These are phyloP conservation scores for Physcomitrellopsis africana DNA, from an alignment of 225 moss, liverwort and hornwort species.

Conservation along the genomic window DNA sequence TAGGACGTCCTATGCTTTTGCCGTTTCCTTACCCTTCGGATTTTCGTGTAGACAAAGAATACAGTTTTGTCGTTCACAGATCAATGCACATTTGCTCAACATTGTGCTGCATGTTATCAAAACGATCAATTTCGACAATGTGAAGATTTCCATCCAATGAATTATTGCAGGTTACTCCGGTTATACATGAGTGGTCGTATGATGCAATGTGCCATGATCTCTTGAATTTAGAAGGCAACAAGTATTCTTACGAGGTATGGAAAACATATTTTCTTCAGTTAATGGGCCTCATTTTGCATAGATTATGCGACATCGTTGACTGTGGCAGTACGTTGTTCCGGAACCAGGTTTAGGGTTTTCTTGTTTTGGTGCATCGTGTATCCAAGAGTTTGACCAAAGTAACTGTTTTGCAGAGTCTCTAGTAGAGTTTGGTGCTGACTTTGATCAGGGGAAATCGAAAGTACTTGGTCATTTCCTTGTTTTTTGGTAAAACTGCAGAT, in stretches of 20 bases:
- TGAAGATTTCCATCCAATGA: conserved; percentile 30
- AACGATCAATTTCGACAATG: conserved; percentile 29
- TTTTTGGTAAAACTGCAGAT: conserved; percentile 48
- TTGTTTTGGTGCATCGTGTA: background rate
- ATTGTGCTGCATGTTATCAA: conserved; percentile 16
- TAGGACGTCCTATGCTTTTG: background rate
- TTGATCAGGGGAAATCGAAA: conserved; percentile 4
- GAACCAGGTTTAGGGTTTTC: background rate
- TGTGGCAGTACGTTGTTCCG: conserved; percentile 11
- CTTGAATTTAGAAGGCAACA: conserved; percentile 87
- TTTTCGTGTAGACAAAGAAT: background rate
- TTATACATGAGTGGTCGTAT: conserved; percentile 98
- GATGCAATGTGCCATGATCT: conserved; percentile 99
- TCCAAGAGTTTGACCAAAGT: background rate
- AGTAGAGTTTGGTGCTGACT: conserved; percentile 22
- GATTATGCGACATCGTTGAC: conserved; percentile 23
- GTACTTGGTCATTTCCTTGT: conserved; percentile 26
- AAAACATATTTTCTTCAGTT: conserved; percentile 4
- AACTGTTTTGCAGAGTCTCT: background rate
- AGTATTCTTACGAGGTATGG: conserved; percentile 83
- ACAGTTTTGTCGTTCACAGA: conserved; percentile 14
- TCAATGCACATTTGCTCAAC: conserved; percentile 14
- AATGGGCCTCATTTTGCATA: conserved; percentile 21
- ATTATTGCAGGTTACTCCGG: conserved; percentile 90
- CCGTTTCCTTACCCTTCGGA: conserved; percentile 17